Base-by-base conservation (phyloP, 495 filamentous ascomycete genomes). In the Pseudoneurospora amorphoporcata region DNA sequence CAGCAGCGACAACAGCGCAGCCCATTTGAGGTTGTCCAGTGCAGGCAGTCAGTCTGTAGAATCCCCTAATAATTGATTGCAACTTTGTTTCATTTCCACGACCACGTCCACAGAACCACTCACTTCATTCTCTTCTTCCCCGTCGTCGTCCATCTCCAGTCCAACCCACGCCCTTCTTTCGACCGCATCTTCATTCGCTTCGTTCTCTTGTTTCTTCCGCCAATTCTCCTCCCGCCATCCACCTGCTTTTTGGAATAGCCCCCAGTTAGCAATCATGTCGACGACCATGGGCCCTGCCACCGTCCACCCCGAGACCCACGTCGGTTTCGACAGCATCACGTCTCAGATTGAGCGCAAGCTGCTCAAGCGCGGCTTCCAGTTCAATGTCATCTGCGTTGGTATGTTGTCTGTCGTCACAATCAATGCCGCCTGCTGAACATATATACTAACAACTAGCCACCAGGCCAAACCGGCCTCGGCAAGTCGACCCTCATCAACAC, bases 361-460 rank as follows among this genome's bases (percentile, higher is more conserved):
- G 77, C 85, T 99, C 83, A 99, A 99, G 89, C 94, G 95, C 81
- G 95, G 95, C 77, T 99, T 99, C 83, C 95, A 99, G 84, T 99
- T 99, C 89, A 99, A 99, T 83, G 91, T 99, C 77, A 99, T 99
- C 84, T 98, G 96, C 83, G 95, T 99, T 84, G 95, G 95, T 99
- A 86, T 81, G 95, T 90, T 45, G 70, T 71, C 5, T 47, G 70
- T 71, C 5, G 58, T 58, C 70, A 42, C 43, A 47, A 35, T n/a
- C n/a, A 53, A 47, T 68, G 58, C 32, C 71, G 45, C 35, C 3
- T n/a, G 43, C 3, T n/a, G 43, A 47, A 47, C 43, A 47, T 37
- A 47, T 47, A 19, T 47, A n/a, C 45, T 6, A 69, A 58, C 73
- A 72, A 72, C 69, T 23, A 77, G 45, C 61, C 72, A 72, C 71